Conservation (phyloP, 176 grass and related monocot species). For the Carex cristatella region DNA sequence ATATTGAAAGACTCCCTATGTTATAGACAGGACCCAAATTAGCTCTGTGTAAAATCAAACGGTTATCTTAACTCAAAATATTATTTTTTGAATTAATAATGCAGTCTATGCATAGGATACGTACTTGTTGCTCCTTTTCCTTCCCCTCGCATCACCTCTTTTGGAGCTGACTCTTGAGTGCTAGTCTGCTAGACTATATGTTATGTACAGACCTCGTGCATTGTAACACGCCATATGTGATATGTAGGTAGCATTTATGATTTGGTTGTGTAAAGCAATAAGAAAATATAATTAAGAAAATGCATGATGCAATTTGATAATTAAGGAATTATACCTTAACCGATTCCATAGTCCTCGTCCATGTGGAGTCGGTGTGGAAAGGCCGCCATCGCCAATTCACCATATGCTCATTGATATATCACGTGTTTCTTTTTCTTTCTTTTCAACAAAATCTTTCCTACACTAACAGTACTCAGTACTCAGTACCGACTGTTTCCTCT, state of each 20-base stretch:
- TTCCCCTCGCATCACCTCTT: no score
- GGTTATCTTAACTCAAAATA: no score
- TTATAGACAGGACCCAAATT: no score
- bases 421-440: background rate
- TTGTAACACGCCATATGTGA: background rate
- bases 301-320: background rate
- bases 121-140: no score
- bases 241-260: background rate
- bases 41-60: no score
- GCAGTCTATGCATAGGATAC: no score
- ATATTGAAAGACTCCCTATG: no score
- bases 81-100: no score
- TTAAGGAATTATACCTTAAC: constrained; percentile 7
- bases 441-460: background rate
- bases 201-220: constrained; percentile 1
- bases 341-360: background rate
- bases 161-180: background rate
- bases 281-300: background rate
- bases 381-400: background rate
- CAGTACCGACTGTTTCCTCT: background rate
- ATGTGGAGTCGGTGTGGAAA: background rate
- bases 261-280: background rate
- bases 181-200: background rate
- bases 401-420: background rate
- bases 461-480: background rate